Evolutionary conservation across 768 basidiomycete genomes (phyloP), one percentile per base, ranked within the genome.

Genomic region (Boletellus emodensis): DNA sequence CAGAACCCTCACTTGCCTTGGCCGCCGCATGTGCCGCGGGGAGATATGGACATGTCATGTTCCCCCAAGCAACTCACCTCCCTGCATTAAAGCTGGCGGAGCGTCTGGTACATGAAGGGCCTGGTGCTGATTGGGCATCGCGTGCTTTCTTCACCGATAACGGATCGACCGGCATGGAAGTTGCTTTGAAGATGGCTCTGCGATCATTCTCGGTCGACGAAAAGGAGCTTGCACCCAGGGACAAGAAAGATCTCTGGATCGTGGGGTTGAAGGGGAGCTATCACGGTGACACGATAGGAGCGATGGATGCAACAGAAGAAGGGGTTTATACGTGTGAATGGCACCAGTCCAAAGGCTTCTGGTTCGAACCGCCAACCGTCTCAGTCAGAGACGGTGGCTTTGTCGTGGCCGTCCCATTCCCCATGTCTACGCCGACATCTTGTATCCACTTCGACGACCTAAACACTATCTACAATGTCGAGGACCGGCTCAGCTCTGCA

Each of bases 101-200:
- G 62, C 79, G 80, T 17, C 75, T 97, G 18, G 68, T 95, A 15
- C 65, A 73, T 24, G 63, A 78, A 22, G 90, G 89, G 2, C 93
- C 94, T 4, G 95, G 95, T 0, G 78, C 76, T 51, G 89, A 86
- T 2, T 98, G 95, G 95, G 95, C 95, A 1, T 78, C 82, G 8
- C 81, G 91, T 17, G 95, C 83, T 3, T 97, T 95, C 71, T 92
- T 89, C 69, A 90, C 90, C 6, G 95, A 98, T 62, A 87, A 98
- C 57, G 95, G 95, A 13, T 91, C 92, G 18, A 97, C 95, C 0
- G 95, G 85, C 7, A 94, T 95, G 84, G 95, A 97, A 65, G 86
- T 95, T n/a, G 95, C 92, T 11, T 71, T 98, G 51, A 98, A 98
- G 69, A 97, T 98, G 95, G 95, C 92, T 0, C 69, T 97, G 38